Evolutionary conservation across 2,329 filamentous ascomycete genomes (phyloP), one percentile per base, ranked within the genome.

Genomic region (Ceratocystis harringtonii): DNA sequence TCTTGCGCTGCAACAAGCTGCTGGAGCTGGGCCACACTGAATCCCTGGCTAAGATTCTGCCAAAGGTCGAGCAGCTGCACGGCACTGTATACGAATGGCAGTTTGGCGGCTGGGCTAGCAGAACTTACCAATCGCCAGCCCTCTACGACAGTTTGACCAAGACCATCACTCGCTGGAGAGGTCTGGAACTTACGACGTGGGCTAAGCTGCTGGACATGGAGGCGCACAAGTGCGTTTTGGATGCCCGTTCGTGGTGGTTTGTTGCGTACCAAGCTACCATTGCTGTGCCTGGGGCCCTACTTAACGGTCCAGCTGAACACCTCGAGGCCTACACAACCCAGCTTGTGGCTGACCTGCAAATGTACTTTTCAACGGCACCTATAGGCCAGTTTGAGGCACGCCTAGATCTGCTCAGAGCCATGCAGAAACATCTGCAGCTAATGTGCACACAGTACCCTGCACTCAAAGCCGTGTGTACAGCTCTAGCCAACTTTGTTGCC

Each of bases 241-340:
- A 90, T 71, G 91, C 92, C 1, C 86, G 85, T 70, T 87, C 88
- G 17, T 99, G 94, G 94, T 99, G 92, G 87, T 99, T 96, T 71
- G 82, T 97, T 67, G 91, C 92, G 0, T 99, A 96, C 71, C 90
- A 97, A 74, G 90, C 87, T 3, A 84, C 95, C 52, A 82, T 99
- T 70, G 87, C 85, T 2, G 87, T 86, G 8, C 88, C 92, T 0
- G 78, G 89, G 64, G 81, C 83, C 22, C 80, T 92, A 68, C 77
- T 82, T 0, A 79, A 84, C 66, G 79, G 81, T 28, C 80, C 78
- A 0, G 75, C 81, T 25, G 81, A 85, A 60, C 75, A 95, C 66
- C 76, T 78, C 44, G 74, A 76, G 17, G 30, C 60, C 1, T 90
- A 95, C 72, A 80, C 84, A 0, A 79, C 81, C 67, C 83, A 84